Evolutionary conservation across 139 green algal species (phyloP).

Genomic region (Chlorella sp.): DNA sequence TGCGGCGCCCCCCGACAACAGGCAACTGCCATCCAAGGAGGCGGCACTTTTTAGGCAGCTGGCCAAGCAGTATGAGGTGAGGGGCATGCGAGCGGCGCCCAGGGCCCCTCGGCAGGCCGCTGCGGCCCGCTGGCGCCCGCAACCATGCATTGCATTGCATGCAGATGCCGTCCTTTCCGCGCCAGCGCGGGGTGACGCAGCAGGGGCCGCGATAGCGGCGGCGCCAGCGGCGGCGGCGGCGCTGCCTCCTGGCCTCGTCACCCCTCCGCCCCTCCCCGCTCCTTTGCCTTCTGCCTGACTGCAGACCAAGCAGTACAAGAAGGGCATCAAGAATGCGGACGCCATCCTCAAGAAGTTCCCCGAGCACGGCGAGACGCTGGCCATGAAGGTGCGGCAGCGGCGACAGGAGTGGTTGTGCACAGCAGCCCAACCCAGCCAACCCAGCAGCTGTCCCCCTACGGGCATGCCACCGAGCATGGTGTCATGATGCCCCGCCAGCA

Average conservation of each 20-base stretch:
- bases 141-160: neutral
- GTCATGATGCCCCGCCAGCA: too few species aligned
- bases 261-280: too few species aligned
- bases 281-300: neutral
- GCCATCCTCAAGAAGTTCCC: constrained; percentile 95
- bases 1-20: neutral
- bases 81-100: neutral
- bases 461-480: too few species aligned
- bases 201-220: neutral
- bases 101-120: too few species aligned
- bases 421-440: too few species aligned
- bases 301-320: constrained; percentile 96
- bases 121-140: neutral
- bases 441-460: too few species aligned
- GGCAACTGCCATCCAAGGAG: constrained; percentile 79
- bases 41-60: constrained; percentile 77
- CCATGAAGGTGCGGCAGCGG: constrained; percentile 82
- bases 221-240: neutral
- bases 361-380: constrained; percentile 96
- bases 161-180: neutral
- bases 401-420: too few species aligned
- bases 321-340: constrained; percentile 95
- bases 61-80: constrained; percentile 92
- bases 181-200: too few species aligned
- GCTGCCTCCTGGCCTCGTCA: neutral